Evolutionary conservation across 176 grass and related monocot genomes (phyloP).

Genomic region (Rhynchospora pubera): DNA sequence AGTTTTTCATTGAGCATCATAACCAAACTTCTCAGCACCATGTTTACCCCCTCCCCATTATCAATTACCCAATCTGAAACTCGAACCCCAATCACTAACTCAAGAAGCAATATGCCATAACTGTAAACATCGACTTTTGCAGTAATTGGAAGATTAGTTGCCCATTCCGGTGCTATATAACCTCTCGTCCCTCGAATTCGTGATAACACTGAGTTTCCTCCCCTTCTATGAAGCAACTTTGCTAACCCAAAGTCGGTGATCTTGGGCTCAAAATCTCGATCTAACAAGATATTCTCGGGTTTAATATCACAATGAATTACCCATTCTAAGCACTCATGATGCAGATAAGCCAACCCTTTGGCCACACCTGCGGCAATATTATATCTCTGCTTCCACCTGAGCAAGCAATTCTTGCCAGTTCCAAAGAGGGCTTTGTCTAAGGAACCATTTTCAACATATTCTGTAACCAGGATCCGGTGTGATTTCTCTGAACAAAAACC

Average conservation of each 20-base stretch:
- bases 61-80: conserved; percentile 18
- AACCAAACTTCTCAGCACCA: conserved; percentile 1
- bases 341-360: conserved; percentile 30
- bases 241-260: conserved; percentile 28
- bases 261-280: conserved; percentile 27
- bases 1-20: conserved; percentile 3
- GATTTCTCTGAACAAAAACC: conserved; percentile 14
- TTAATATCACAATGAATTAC: conserved; percentile 35
- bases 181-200: conserved; percentile 29
- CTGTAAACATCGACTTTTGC: conserved; percentile 34
- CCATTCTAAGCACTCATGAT: conserved; percentile 36
- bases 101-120: conserved; percentile 27
- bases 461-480: conserved; percentile 19
- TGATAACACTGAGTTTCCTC: conserved; percentile 9
- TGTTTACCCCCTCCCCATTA: not conserved
- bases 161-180: conserved; percentile 35
- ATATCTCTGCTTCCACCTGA: conserved; percentile 24
- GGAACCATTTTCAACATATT: conserved; percentile 27
- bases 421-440: conserved; percentile 27
- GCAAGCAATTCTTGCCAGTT: not conserved
- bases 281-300: conserved; percentile 33
- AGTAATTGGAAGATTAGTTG: conserved; percentile 25
- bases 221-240: conserved; percentile 24
- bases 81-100: conserved; percentile 25
- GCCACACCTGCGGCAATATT: conserved; percentile 24